Evolutionary conservation across 1,284 basidiomycete species (phyloP).

Genomic region (Ceratobasidium sp.): DNA sequence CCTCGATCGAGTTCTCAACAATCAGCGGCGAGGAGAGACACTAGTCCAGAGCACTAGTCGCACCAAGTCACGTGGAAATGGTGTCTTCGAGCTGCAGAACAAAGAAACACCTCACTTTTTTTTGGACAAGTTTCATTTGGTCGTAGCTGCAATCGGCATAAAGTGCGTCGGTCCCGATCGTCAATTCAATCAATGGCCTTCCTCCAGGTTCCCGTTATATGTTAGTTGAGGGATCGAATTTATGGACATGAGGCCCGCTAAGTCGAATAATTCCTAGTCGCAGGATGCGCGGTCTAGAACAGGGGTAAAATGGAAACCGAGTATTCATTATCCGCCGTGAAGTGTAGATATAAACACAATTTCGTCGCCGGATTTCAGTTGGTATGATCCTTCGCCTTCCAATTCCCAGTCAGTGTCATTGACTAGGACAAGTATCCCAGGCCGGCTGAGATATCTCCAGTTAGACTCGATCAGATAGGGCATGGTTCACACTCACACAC

Average conservation of each 20-base stretch:
- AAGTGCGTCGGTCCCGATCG: neutral
- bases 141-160: too few relatives aligned
- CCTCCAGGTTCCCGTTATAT: neutral
- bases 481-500: constrained; percentile 70
- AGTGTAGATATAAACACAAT: constrained; percentile 95
- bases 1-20: too few relatives aligned
- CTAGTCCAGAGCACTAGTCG: too few relatives aligned
- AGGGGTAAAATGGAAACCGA: neutral
- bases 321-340: constrained; percentile 73
- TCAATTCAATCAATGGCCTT: neutral
- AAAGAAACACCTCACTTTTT: constrained; percentile 9
- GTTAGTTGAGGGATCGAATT: neutral
- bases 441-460: constrained; percentile 65
- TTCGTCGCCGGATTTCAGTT: constrained; percentile 80
- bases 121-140: neutral
- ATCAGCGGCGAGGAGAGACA: too few relatives aligned
- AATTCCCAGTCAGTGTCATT: constrained; percentile 99
- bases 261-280: neutral
- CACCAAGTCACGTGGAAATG: constrained; percentile 17
- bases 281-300: neutral
- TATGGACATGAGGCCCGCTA: neutral
- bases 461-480: neutral
- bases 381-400: constrained; percentile 91
- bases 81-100: neutral
- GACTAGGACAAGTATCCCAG: constrained; percentile 92